Conservation (phyloP, 2,329 filamentous ascomycete species). For the Huntiella abstrusa region DNA sequence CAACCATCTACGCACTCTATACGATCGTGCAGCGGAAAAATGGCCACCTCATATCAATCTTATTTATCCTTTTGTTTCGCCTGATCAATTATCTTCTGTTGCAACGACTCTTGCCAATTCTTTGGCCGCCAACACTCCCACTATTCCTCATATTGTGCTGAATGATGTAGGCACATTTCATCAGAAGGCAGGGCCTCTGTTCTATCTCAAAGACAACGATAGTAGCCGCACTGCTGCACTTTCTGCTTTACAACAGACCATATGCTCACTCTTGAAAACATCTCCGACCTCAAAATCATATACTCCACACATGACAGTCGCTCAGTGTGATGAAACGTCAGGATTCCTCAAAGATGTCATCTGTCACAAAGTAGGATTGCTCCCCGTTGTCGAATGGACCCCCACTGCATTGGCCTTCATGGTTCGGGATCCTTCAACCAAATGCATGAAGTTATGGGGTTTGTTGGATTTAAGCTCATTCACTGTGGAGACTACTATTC, state of each 20-base stretch:
- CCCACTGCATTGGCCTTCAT: conserved; percentile 31
- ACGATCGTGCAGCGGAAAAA: conserved; percentile 40
- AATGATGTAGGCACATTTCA: conserved; percentile 27
- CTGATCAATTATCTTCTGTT: conserved; percentile 26
- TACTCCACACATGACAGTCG: background rate
- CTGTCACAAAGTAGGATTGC: conserved; percentile 29
- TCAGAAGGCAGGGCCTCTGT: conserved; percentile 30
- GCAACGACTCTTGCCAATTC: conserved; percentile 14
- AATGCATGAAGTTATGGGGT: conserved; percentile 38
- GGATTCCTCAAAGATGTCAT: conserved; percentile 28
- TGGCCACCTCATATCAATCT: conserved; percentile 53
- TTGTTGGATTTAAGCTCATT: conserved; percentile 21
- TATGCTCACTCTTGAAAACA: no score
- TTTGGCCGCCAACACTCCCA: background rate
- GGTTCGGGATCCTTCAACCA: conserved; percentile 22
- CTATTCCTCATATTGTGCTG: conserved; percentile 18
- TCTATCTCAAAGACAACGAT: conserved; percentile 24
- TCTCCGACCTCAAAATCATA: no score
- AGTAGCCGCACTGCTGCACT: background rate
- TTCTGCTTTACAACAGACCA: background rate
- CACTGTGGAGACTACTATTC: background rate
- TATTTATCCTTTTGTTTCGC: conserved; percentile 43
- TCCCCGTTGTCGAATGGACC: conserved; percentile 31
- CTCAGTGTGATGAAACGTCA: conserved; percentile 14
- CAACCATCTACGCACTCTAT: conserved; percentile 37